Conservation (phyloP, 768 basidiomycete species). For the Leccinum variicolor region DNA sequence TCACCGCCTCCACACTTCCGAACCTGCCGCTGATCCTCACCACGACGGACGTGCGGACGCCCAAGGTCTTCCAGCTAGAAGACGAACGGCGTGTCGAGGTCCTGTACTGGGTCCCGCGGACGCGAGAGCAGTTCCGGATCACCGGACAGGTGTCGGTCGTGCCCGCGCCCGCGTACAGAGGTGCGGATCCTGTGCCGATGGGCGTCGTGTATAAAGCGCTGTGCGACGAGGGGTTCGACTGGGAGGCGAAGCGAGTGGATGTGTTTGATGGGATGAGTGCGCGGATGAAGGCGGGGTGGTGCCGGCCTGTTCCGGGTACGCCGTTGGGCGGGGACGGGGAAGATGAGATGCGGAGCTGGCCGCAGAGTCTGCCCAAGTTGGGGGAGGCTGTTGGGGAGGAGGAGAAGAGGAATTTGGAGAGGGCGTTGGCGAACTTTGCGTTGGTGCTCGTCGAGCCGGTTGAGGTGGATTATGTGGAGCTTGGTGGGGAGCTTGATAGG, state of each 20-base stretch:
- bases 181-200: background rate
- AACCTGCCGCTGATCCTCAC: slow-evolving; percentile 59
- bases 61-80: slow-evolving; percentile 61
- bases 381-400: slow-evolving; percentile 42
- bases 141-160: slow-evolving; percentile 54
- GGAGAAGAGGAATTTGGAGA: slow-evolving; percentile 45
- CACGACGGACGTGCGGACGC: slow-evolving; percentile 70
- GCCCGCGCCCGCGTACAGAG: slow-evolving; percentile 25
- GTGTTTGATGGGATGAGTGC: slow-evolving; percentile 58
- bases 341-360: slow-evolving; percentile 64
- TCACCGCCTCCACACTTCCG: slow-evolving; percentile 35
- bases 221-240: slow-evolving; percentile 37
- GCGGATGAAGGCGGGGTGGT: slow-evolving; percentile 70
- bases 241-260: slow-evolving; percentile 63
- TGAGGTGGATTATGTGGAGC: slow-evolving; percentile 66
- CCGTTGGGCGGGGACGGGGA: slow-evolving; percentile 42
- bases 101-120: slow-evolving; percentile 70
- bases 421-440: slow-evolving; percentile 65
- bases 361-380: slow-evolving; percentile 47
- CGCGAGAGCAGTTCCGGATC: slow-evolving; percentile 73
- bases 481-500: slow-evolving; percentile 54
- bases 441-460: slow-evolving; percentile 68
- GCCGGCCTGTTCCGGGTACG: slow-evolving; percentile 62
- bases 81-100: slow-evolving; percentile 47
- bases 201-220: slow-evolving; percentile 34